These are phyloP conservation scores for Leccinum variicolor DNA, from an alignment of 768 basidiomycete species.

Conservation along the genomic window DNA sequence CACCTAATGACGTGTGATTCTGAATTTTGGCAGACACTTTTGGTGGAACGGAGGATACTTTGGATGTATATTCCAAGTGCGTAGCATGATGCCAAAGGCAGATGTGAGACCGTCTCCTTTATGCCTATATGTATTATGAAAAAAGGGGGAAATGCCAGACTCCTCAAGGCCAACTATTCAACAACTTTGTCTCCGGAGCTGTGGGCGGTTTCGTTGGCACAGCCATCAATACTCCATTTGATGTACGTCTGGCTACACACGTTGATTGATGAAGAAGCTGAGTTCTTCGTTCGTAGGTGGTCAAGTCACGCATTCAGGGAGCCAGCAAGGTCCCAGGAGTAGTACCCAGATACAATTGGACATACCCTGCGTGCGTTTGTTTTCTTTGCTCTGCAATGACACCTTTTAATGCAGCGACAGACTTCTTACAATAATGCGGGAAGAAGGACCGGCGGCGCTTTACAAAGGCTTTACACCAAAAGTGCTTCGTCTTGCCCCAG, in stretches of 20 bases:
- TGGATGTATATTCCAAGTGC: slow-evolving; percentile 85
- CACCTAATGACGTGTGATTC: background rate
- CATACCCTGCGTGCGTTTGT: slow-evolving; percentile 69
- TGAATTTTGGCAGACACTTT: slow-evolving; percentile 51
- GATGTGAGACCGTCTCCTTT: slow-evolving; percentile 48
- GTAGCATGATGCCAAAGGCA: slow-evolving; percentile 75
- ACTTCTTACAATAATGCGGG: slow-evolving; percentile 73
- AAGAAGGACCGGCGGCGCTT: slow-evolving; percentile 81
- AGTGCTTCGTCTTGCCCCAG: slow-evolving; percentile 90
- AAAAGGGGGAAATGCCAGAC: slow-evolving; percentile 39
- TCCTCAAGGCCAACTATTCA: slow-evolving; percentile 66
- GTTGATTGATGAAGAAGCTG: background rate
- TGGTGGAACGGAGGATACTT: slow-evolving; percentile 98
- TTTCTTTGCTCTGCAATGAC: background rate
- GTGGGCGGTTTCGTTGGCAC: slow-evolving; percentile 92
- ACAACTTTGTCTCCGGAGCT: slow-evolving; percentile 90
- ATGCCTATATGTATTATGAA: background rate
- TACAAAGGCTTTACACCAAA: slow-evolving; percentile 98
- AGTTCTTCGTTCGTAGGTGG: slow-evolving; percentile 53
- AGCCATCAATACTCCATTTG: slow-evolving; percentile 83
- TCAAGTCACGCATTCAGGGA: slow-evolving; percentile 94
- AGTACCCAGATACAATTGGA: slow-evolving; percentile 90
- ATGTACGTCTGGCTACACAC: slow-evolving; percentile 32
- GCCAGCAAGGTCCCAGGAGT: slow-evolving; percentile 61
- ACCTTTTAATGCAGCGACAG: slow-evolving; percentile 24